These are phyloP conservation scores for Stereocaulon alpinum DNA, from an alignment of 495 filamentous ascomycete genomes.

Conservation along the genomic window DNA sequence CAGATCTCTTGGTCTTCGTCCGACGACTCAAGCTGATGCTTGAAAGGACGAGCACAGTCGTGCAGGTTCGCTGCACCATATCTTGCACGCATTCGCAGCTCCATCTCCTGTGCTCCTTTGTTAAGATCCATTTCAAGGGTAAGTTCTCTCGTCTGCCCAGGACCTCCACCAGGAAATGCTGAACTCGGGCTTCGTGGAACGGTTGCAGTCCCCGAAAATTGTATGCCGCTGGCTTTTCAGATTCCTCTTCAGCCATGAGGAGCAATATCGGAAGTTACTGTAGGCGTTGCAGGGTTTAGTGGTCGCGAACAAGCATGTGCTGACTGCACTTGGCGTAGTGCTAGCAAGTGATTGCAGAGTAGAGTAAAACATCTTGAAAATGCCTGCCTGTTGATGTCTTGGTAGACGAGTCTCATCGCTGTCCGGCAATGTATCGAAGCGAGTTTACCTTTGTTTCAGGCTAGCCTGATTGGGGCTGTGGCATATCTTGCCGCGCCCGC, in stretches of 20 bases:
- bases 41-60: background rate
- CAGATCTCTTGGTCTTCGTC: slow-evolving; percentile 1
- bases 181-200: background rate
- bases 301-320: background rate
- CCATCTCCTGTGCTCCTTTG: background rate
- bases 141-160: background rate
- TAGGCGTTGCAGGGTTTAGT: too few species aligned
- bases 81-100: background rate
- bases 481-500: background rate
- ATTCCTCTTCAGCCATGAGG: background rate
- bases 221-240: background rate
- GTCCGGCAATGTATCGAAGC: too few species aligned
- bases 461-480: background rate
- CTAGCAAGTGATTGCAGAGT: too few species aligned
- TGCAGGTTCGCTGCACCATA: background rate
- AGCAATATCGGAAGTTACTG: too few species aligned
- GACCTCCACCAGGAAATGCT: background rate
- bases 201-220: background rate
- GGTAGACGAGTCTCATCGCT: too few species aligned
- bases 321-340: too few species aligned
- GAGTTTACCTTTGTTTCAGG: too few species aligned
- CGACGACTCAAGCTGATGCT: background rate
- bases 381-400: too few species aligned
- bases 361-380: too few species aligned
- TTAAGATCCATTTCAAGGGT: background rate